Base-by-base conservation (phyloP, 2,329 filamentous ascomycete genomes). In the Hymenoscyphus infarciens region DNA sequence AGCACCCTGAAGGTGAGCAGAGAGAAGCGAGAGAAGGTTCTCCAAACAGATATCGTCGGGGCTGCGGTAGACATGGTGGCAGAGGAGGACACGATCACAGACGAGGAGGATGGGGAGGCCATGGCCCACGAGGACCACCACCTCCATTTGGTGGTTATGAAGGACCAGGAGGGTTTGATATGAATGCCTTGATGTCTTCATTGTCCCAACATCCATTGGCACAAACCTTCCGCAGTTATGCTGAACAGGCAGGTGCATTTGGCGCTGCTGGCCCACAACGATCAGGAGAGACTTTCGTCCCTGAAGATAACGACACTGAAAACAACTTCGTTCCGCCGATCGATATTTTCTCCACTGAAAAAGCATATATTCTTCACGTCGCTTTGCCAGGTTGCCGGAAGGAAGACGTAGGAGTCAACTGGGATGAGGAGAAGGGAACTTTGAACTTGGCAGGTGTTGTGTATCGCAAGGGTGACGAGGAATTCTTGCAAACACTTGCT, bases 381-480 rank as follows among this genome's bases (percentile, higher is more conserved):
- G 87, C 90, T 1, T 81, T 96, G 0, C 90, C 92, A 0, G 91
- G 91, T 29, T 90, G 88, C 1, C 87, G 87, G 77, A 93, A 92
- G 76, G 83, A 91, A 70, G 90, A 95, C 71, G 79, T 95, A 5
- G 88, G 83, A 62, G 84, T 95, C 55, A 87, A 87, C 74, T 96
- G 89, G 84, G 86, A 94, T 68, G 81, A 84, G 0, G 87, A 91
- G 63, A 85, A 84, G 71, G 82, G 80, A 56, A 79, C 83, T 61
- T 78, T 96, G 52, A 84, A 81, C 69, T 78, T 96, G 61, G 82
- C 87, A 1, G 91, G 91, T 59, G 87, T 93, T 0, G 82, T 92
- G 8, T 83, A 92, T 74, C 83, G 90, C 1, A 88, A 86, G 7
- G 84, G 85, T 39, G 84, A 90, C 73, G 89, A 92, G 71, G 81